Evolutionary conservation across 768 basidiomycete genomes (phyloP).

Genomic region (Trametes elegans): DNA sequence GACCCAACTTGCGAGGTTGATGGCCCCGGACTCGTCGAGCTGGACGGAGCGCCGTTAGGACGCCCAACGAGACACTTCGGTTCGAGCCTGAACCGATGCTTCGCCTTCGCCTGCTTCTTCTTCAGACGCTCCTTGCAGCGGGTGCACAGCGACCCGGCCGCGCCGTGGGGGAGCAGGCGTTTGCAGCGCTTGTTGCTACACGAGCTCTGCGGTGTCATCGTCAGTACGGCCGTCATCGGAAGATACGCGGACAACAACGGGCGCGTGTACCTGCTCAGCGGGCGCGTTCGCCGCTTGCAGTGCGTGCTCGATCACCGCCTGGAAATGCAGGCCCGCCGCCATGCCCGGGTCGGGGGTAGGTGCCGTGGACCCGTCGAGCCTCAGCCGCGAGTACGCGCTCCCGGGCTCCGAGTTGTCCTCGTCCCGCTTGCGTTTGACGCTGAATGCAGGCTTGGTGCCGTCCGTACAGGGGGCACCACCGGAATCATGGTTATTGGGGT

Average conservation of each 20-base stretch:
- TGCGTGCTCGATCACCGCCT: not conserved
- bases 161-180: constrained; percentile 32
- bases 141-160: constrained; percentile 38
- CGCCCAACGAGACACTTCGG: constrained; percentile 10
- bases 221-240: not conserved
- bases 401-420: not conserved
- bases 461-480: not conserved
- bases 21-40: too few species aligned
- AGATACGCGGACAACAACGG: not conserved
- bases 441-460: not conserved
- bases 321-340: not conserved
- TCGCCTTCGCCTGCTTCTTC: constrained; percentile 43
- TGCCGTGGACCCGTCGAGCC: not conserved
- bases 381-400: constrained; percentile 14
- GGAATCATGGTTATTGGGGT: not conserved
- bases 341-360: not conserved
- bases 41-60: too few species aligned
- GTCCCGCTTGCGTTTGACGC: constrained; percentile 3
- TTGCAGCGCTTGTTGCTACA: constrained; percentile 40
- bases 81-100: constrained; percentile 42
- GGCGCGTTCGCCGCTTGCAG: not conserved
- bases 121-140: constrained; percentile 45
- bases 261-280: not conserved
- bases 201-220: constrained; percentile 6
- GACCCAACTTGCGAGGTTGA: too few species aligned